Evolutionary conservation across 257 asterid genomes (phyloP).

Genomic region (Eustoma russellianum): DNA sequence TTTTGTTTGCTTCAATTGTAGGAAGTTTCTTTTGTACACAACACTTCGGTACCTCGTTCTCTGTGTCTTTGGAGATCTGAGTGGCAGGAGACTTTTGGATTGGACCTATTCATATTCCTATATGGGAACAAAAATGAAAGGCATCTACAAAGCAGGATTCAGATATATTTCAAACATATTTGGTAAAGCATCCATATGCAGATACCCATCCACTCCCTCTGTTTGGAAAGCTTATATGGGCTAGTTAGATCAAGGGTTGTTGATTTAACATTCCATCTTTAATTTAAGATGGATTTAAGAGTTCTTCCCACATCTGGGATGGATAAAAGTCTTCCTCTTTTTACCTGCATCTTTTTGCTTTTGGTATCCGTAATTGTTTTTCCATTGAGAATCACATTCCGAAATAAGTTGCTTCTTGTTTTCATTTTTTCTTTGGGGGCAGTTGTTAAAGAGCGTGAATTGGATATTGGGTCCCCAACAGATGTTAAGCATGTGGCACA

Average conservation of each 20-base stretch:
- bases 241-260: too few relatives aligned
- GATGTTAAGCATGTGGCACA: constrained; percentile 91
- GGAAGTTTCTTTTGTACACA: constrained; percentile 22
- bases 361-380: too few relatives aligned
- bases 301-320: background rate
- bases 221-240: too few relatives aligned
- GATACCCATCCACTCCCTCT: background rate
- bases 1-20: constrained; percentile 24
- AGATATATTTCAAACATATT: constrained; percentile 53
- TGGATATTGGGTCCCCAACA: constrained; percentile 77
- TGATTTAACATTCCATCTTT: too few relatives aligned
- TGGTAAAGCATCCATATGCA: constrained; percentile 5
- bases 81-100: constrained; percentile 15
- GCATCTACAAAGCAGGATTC: constrained; percentile 66
- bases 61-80: constrained; percentile 14
- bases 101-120: constrained; percentile 9
- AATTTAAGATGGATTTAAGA: too few relatives aligned
- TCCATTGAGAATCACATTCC: too few relatives aligned
- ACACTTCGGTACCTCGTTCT: constrained; percentile 19
- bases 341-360: background rate
- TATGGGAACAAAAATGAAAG: constrained; percentile 68
- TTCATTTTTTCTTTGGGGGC: constrained; percentile 8
- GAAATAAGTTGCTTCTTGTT: background rate
- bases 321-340: too few relatives aligned
- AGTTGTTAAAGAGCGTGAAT: constrained; percentile 80